These are phyloP conservation scores for Lasiosphaeriaceae sp. DNA, from an alignment of 495 filamentous ascomycete species.

Conservation along the genomic window DNA sequence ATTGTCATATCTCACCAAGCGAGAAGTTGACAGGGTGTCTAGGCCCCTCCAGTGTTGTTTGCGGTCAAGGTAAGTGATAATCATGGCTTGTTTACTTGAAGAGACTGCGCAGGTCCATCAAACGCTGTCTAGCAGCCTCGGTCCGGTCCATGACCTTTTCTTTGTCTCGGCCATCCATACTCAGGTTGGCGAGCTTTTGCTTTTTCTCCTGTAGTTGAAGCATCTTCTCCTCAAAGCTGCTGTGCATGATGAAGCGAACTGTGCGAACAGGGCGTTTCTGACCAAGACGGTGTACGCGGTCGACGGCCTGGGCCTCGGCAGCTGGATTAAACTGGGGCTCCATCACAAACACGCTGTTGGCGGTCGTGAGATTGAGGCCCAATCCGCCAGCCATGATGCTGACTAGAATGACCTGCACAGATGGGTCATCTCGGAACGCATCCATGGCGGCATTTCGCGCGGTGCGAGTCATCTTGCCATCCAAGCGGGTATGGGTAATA, in stretches of 20 bases:
- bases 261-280: constrained; percentile 81
- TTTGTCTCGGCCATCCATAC: constrained; percentile 59
- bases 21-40: not conserved
- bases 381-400: constrained; percentile 91
- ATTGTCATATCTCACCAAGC: too few relatives aligned
- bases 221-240: constrained; percentile 94
- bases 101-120: constrained; percentile 76
- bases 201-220: constrained; percentile 85
- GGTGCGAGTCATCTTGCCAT: constrained; percentile 76
- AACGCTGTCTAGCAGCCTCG: constrained; percentile 69
- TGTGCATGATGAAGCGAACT: constrained; percentile 79
- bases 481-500: constrained; percentile 73
- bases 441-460: constrained; percentile 70
- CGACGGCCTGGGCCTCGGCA: constrained; percentile 88
- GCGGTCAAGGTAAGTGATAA: too few relatives aligned
- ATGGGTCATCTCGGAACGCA: constrained; percentile 66
- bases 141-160: constrained; percentile 60
- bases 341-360: constrained; percentile 89
- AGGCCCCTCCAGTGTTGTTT: too few relatives aligned
- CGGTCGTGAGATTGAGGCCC: constrained; percentile 85
- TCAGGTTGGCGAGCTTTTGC: constrained; percentile 78
- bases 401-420: constrained; percentile 75
- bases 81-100: constrained; percentile 60
- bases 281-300: constrained; percentile 89
- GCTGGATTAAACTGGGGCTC: constrained; percentile 97